Evolutionary conservation across 805 yeast species (phyloP).

Genomic region (Kluyveromyces lactis): DNA sequence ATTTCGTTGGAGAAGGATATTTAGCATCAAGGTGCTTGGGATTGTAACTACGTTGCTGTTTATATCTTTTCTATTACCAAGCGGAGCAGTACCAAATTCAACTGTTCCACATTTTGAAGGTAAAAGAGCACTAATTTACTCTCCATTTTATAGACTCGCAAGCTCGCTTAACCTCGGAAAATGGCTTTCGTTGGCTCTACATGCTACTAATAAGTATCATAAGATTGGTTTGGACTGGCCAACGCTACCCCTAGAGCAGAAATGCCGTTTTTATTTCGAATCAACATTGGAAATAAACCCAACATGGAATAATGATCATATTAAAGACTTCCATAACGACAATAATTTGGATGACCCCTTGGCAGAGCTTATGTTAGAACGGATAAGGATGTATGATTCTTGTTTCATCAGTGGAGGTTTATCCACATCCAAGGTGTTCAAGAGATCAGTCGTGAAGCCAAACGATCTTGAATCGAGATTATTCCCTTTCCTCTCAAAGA

Average conservation of each 20-base stretch:
- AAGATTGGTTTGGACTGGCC: neutral
- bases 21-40: neutral
- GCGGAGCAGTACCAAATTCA: neutral
- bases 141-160: neutral
- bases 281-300: slow-evolving; percentile 12
- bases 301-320: slow-evolving; percentile 17
- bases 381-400: slow-evolving; percentile 22
- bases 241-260: slow-evolving; percentile 6
- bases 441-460: slow-evolving; percentile 1
- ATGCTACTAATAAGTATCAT: neutral
- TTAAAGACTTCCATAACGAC: slow-evolving; percentile 10
- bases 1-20: slow-evolving; percentile 1
- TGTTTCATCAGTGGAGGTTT: slow-evolving; percentile 20
- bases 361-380: slow-evolving; percentile 17
- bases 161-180: neutral
- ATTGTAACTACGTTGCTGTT: neutral
- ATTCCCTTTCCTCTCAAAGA: slow-evolving; percentile 21
- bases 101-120: neutral
- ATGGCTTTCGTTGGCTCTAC: neutral
- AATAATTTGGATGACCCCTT: slow-evolving; percentile 17
- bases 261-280: slow-evolving; percentile 18
- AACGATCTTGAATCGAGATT: slow-evolving; percentile 16
- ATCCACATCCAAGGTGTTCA: slow-evolving; percentile 10
- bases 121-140: neutral
- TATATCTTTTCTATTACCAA: neutral